phyloP scores from a whole-genome alignment of 139 green algal genomes.

The Micractinium conductrix region DNA sequence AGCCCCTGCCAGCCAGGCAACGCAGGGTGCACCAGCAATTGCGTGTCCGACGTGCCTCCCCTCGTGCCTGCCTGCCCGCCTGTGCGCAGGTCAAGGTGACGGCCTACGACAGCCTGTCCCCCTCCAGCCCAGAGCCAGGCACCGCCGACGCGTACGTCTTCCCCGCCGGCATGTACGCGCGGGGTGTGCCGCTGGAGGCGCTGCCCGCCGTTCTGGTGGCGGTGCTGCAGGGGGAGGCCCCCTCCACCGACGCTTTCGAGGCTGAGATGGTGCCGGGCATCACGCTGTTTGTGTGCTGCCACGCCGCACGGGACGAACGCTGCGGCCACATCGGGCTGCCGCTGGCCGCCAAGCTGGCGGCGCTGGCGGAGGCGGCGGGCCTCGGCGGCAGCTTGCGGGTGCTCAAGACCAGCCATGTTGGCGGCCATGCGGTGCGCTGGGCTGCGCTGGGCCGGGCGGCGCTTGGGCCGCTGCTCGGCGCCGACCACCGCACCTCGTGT shows the following conservation, averaged over 20 bases:
- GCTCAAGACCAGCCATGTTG: constrained; percentile 47
- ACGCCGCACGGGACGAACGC: constrained; percentile 35
- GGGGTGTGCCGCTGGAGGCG: not conserved
- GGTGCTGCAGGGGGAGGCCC: not conserved
- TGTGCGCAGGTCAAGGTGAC: constrained; percentile 25
- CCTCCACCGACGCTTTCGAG: not conserved
- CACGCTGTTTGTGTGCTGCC: constrained; percentile 31
- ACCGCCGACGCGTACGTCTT: constrained; percentile 35
- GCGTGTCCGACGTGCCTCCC: not conserved
- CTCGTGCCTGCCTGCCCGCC: not conserved
- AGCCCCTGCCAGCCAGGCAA: not conserved
- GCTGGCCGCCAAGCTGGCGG: constrained; percentile 32
- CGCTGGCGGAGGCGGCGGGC: not conserved
- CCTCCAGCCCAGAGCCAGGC: not conserved
- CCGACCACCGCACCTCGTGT: too few relatives aligned
- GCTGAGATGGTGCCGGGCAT: not conserved
- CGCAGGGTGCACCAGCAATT: not conserved
- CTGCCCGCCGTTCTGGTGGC: not conserved
- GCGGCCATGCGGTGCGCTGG: constrained; percentile 47
- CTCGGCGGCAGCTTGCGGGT: constrained; percentile 23
- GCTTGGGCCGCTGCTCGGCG: not conserved
- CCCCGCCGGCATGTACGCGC: not conserved
- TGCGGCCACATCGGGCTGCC: constrained; percentile 34
- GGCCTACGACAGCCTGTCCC: constrained; percentile 26
- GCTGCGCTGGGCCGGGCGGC: not conserved